Evolutionary conservation across 306 rosid species (phyloP).

Genomic region (Quercus bicolor): DNA sequence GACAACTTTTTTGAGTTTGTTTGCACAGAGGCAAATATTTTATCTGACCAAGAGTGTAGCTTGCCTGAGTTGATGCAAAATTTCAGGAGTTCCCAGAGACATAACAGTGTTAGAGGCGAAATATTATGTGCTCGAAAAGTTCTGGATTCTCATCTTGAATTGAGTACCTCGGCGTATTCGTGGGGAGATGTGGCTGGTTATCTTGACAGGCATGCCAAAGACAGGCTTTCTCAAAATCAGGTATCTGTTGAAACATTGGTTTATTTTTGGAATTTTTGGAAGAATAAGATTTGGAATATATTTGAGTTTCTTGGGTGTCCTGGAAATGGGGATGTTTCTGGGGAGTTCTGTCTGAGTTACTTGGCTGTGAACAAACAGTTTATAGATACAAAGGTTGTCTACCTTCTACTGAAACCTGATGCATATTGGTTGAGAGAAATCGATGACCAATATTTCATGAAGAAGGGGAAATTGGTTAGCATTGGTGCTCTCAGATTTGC

Average conservation of each 20-base stretch:
- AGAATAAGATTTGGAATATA: slow-evolving; percentile 33
- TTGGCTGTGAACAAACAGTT: slow-evolving; percentile 48
- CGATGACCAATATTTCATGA: slow-evolving; percentile 23
- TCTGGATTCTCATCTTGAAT: slow-evolving; percentile 51
- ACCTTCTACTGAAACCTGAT: slow-evolving; percentile 44
- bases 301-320: slow-evolving; percentile 30
- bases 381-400: slow-evolving; percentile 14
- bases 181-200: slow-evolving; percentile 37
- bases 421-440: slow-evolving; percentile 53
- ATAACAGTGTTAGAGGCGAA: slow-evolving; percentile 47
- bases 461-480: slow-evolving; percentile 38
- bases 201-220: slow-evolving; percentile 22
- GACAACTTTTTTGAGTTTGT: slow-evolving; percentile 32
- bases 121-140: slow-evolving; percentile 50
- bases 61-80: slow-evolving; percentile 15
- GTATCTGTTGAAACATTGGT: slow-evolving; percentile 50
- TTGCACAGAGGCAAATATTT: slow-evolving; percentile 43
- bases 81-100: slow-evolving; percentile 32
- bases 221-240: slow-evolving; percentile 21
- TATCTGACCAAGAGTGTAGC: slow-evolving; percentile 25
- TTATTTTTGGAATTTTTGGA: slow-evolving; percentile 70
- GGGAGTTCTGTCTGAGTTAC: slow-evolving; percentile 41
- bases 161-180: slow-evolving; percentile 25
- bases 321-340: slow-evolving; percentile 30
- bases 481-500: slow-evolving; percentile 31